Percentiles rank a stretch among this genome's conserved stretches.
These are phyloP conservation scores for Hypoxylon cercidicola DNA, from an alignment of 495 filamentous ascomycete genomes.

Conservation along the genomic window DNA sequence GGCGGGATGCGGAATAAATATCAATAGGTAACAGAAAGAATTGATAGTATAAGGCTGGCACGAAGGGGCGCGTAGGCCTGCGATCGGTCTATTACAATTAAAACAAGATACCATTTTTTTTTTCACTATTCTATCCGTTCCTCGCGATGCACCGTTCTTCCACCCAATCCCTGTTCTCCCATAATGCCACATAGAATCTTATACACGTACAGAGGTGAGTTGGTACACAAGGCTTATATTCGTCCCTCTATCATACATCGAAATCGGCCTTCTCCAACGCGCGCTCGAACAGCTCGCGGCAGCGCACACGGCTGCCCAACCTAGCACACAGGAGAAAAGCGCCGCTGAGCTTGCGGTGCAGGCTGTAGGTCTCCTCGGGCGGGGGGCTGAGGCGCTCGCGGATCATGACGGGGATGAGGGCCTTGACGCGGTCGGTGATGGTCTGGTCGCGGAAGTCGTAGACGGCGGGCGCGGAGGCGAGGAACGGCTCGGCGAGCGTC, in stretches of 20 bases:
- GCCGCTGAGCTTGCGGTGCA: slow-evolving; percentile 95
- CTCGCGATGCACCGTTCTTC: slow-evolving; percentile 22
- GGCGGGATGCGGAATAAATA: slow-evolving; percentile 56
- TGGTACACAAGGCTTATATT: slow-evolving; percentile 14
- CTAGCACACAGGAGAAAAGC: slow-evolving; percentile 93
- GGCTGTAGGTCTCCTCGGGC: slow-evolving; percentile 96
- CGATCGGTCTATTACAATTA: slow-evolving; percentile 31
- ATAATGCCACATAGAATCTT: not conserved
- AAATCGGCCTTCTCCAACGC: slow-evolving; percentile 64
- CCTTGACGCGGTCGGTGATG: slow-evolving; percentile 90
- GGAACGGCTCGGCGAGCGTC: slow-evolving; percentile 92
- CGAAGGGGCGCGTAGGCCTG: slow-evolving; percentile 67
- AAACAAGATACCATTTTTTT: slow-evolving; percentile 36
- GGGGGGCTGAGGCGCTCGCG: slow-evolving; percentile 87
- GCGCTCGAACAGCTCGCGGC: slow-evolving; percentile 80
- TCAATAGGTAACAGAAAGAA: not conserved
- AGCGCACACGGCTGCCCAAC: slow-evolving; percentile 82
- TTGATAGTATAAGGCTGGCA: not conserved
- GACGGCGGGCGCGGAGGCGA: slow-evolving; percentile 75
- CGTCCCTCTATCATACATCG: slow-evolving; percentile 13
- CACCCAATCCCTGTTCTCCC: not conserved
- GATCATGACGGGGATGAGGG: slow-evolving; percentile 91
- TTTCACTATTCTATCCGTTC: slow-evolving; percentile 17
- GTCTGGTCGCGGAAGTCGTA: slow-evolving; percentile 96
- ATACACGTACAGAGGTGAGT: slow-evolving; percentile 23